phyloP scores from a whole-genome alignment of 805 yeast genomes.

The Wickerhamomyces bovis region DNA sequence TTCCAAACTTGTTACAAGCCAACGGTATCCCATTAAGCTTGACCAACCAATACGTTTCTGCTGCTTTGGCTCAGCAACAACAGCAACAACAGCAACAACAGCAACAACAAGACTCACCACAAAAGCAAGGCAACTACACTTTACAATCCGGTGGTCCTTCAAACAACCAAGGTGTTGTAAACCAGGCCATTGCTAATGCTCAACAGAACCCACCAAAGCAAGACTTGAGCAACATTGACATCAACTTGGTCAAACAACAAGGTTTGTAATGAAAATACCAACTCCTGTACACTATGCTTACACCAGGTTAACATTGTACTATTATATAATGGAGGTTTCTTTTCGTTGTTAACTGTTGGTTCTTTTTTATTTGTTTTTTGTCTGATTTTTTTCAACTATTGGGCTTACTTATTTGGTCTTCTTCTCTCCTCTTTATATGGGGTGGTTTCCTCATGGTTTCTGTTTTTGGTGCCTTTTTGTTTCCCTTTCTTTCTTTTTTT shows the following conservation, averaged over 20 bases:
- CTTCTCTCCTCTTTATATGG: neutral
- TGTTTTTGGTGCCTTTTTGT: neutral
- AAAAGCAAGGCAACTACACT: slow-evolving; percentile 2
- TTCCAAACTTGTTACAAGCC: slow-evolving; percentile 22
- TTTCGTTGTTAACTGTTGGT: neutral
- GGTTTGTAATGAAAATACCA: neutral
- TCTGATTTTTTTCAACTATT: neutral
- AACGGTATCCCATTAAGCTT: slow-evolving; percentile 7
- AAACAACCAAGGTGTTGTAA: slow-evolving; percentile 14
- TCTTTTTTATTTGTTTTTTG: neutral
- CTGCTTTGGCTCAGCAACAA: neutral
- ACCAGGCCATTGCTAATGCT: slow-evolving; percentile 23
- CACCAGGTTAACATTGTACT: neutral
- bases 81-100: slow-evolving; percentile 2
- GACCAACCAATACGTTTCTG: slow-evolving; percentile 4
- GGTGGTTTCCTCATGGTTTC: neutral
- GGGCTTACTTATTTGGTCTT: neutral
- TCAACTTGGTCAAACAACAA: slow-evolving; percentile 22
- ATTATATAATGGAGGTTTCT: neutral
- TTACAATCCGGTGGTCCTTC: slow-evolving; percentile 8
- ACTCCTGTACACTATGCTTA: neutral
- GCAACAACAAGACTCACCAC: slow-evolving; percentile 6
- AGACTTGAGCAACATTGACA: slow-evolving; percentile 23
- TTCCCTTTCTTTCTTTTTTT: neutral
- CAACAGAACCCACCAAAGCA: slow-evolving; percentile 18